phyloP scores from a whole-genome alignment of 129 eudicot species.

The Gnaphalium uliginosum region DNA sequence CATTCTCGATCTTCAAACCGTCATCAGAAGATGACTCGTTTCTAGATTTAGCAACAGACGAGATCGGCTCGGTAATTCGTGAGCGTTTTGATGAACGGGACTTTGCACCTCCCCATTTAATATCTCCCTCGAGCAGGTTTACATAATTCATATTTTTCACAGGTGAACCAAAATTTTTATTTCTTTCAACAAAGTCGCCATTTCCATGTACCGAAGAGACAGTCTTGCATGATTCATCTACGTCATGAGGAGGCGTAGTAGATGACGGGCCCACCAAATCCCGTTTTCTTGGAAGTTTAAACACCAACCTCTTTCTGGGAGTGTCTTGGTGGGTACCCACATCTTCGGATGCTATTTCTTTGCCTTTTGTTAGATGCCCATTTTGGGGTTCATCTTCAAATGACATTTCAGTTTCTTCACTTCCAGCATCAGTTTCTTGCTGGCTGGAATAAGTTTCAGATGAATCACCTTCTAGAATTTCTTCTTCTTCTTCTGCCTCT shows the following conservation, averaged over 20 bases:
- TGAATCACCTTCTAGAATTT: slow-evolving; percentile 43
- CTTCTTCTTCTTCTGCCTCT: slow-evolving; percentile 58
- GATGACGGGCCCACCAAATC: slow-evolving; percentile 58
- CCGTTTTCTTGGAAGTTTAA: slow-evolving; percentile 58
- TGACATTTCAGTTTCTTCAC: slow-evolving; percentile 76
- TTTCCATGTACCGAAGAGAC: slow-evolving; percentile 30
- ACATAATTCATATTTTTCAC: slow-evolving; percentile 33
- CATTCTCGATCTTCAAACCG: slow-evolving; percentile 29
- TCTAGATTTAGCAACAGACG: slow-evolving; percentile 34
- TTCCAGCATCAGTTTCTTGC: slow-evolving; percentile 60
- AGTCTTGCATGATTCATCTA: slow-evolving; percentile 29
- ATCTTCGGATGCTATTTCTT: slow-evolving; percentile 59
- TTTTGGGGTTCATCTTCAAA: slow-evolving; percentile 37
- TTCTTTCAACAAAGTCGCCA: slow-evolving; percentile 35
- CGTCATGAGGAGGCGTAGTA: slow-evolving; percentile 28
- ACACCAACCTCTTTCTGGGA: slow-evolving; percentile 57
- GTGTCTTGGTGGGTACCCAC: slow-evolving; percentile 27
- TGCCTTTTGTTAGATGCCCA: slow-evolving; percentile 55
- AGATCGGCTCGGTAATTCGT: slow-evolving; percentile 44
- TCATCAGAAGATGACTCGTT: slow-evolving; percentile 34
- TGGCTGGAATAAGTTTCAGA: slow-evolving; percentile 69
- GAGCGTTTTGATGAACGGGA: slow-evolving; percentile 76
- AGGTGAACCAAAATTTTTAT: slow-evolving; percentile 31
- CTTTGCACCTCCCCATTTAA: slow-evolving; percentile 84
- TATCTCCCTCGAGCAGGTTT: slow-evolving; percentile 52